Base-by-base conservation (phyloP, 2,329 filamentous ascomycete species). In the Exophiala oligosperma region DNA sequence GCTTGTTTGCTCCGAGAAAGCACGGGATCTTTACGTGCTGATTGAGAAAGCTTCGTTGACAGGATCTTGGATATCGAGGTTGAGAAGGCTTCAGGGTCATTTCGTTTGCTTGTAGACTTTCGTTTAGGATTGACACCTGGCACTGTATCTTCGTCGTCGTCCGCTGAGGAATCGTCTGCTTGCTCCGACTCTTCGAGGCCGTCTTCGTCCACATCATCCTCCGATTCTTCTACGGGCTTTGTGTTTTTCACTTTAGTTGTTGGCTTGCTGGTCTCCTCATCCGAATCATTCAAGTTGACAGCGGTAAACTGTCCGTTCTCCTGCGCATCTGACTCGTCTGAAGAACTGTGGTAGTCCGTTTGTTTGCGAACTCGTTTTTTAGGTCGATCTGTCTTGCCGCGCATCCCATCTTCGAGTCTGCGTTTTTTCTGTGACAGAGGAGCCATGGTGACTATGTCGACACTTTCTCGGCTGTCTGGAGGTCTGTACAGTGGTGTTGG, bases 11-110 rank as follows among this genome's bases (percentile, higher is more conserved):
- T 93, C 68, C 94, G 88, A 4, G 92, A 88, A 2, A 99, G 82
- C n/a, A 99, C 90, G 0, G 94, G 94, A 71, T 99, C 94, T 54
- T 87, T 82, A 24, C 92, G 89, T 71, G 91, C 91, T 32, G 89
- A 84, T 6, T 84, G 86, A 1, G 92, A 88, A 8, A 97, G 81
- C 76, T 97, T 97, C 50, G 91, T 93, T 56, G 86, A 87, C 46
- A 99, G 82, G 71, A 99, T 97, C 74, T 94, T 96, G 66, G 90
- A 89, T 68, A 99, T 91, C 51, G 92, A 96, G 1, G 88, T 96
- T 24, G 93, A 91, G 73, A 99, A 97, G 52, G 91, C 92, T 63
- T 83, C 80, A 2, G 94, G 92, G 74, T 99, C 93, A 76, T 96
- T 96, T 70, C 92, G 88, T 77, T 97, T 97, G 51, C 66, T 71